Percentiles rank a stretch among this genome's conserved stretches.
Evolutionary conservation across 345 rosid species (phyloP).

Genomic region (Balakata baccata): DNA sequence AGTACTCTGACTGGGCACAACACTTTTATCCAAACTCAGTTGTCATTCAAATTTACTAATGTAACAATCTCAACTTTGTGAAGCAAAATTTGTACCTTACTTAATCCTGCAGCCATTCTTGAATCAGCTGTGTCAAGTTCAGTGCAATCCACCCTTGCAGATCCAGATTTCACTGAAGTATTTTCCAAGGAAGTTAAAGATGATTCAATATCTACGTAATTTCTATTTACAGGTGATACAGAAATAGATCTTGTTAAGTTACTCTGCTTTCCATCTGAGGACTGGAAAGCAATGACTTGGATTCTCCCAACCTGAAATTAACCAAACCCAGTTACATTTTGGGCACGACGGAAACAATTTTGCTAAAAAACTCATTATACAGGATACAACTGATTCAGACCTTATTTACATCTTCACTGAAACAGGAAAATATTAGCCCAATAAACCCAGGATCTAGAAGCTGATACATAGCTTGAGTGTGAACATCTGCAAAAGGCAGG

Average conservation of each 20-base stretch:
- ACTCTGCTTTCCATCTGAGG: constrained; percentile 77
- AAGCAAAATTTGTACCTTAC: constrained; percentile 45
- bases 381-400: constrained; percentile 34
- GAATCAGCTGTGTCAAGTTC: constrained; percentile 76
- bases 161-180: constrained; percentile 42
- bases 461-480: constrained; percentile 98
- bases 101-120: constrained; percentile 37
- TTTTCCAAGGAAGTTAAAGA: constrained; percentile 41
- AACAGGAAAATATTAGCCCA: constrained; percentile 94
- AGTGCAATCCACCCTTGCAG: constrained; percentile 41
- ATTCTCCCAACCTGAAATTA: constrained; percentile 83
- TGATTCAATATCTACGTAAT: constrained; percentile 39
- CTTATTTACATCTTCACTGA: constrained; percentile 86
- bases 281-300: constrained; percentile 96
- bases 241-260: constrained; percentile 43
- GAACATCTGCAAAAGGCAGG: constrained; percentile 69
- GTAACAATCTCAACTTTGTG: too few relatives aligned
- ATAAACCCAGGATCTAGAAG: constrained; percentile 94
- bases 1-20: too few relatives aligned
- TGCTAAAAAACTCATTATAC: constrained; percentile 2
- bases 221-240: constrained; percentile 50
- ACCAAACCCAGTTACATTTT: constrained; percentile 13
- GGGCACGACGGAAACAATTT: constrained; percentile 11
- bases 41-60: too few relatives aligned
- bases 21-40: too few relatives aligned